These are phyloP conservation scores for Handroanthus guayacan DNA, from an alignment of 257 asterid genomes.

Conservation along the genomic window DNA sequence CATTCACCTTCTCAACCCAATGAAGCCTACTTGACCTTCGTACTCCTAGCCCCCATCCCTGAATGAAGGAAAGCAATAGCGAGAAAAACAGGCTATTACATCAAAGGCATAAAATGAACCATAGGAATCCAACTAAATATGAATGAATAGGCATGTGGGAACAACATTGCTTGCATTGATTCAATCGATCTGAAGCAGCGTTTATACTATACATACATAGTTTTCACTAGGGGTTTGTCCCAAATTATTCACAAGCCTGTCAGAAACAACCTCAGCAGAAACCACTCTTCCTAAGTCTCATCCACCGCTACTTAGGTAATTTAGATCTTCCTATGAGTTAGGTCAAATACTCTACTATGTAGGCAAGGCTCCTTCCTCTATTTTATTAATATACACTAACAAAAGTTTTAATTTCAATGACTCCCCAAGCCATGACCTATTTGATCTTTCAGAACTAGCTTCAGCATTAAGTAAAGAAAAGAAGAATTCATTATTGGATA, in stretches of 20 bases:
- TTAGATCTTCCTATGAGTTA: background rate
- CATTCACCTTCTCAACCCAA: background rate
- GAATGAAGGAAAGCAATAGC: background rate
- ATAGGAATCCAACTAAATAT: background rate
- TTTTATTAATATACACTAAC: too few relatives aligned
- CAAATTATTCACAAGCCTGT: too few relatives aligned
- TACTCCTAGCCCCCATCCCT: background rate
- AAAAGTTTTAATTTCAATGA: too few relatives aligned
- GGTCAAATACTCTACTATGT: background rate
- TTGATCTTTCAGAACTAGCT: too few relatives aligned
- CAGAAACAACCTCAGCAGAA: background rate
- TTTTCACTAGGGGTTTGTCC: too few relatives aligned
- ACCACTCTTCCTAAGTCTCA: background rate
- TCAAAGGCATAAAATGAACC: background rate
- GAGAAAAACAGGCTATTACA: background rate
- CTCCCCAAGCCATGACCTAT: too few relatives aligned
- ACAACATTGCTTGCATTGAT: constrained; percentile 1
- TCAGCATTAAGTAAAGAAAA: too few relatives aligned
- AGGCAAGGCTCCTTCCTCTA: too few relatives aligned
- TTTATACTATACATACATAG: background rate
- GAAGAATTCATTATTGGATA: too few relatives aligned
- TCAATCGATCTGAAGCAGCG: background rate
- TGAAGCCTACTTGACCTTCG: background rate
- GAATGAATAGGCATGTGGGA: constrained; percentile 2
- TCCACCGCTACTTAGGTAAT: background rate